Percentiles rank a stretch among this genome's conserved stretches.
Evolutionary conservation across 1,139 yeast genomes (phyloP).

Genomic region (Yamadazyma friedrichii): DNA sequence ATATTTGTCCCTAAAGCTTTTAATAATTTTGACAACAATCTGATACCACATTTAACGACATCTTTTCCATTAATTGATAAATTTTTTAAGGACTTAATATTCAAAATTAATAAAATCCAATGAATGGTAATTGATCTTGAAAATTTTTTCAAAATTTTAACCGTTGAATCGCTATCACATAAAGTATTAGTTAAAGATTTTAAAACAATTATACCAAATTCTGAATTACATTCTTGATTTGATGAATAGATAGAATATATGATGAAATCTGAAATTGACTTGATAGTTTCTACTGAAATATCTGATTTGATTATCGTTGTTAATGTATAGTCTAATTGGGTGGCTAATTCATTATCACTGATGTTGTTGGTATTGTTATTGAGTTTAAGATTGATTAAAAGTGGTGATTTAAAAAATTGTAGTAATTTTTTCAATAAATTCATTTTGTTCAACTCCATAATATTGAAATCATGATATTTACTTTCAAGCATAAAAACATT

Average conservation of each 20-base stretch:
- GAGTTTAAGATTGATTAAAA: slow-evolving; percentile 13
- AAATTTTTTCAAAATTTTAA: slow-evolving; percentile 44
- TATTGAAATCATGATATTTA: slow-evolving; percentile 48
- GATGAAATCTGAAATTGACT: slow-evolving; percentile 33
- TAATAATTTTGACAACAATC: slow-evolving; percentile 50
- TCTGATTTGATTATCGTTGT: slow-evolving; percentile 27
- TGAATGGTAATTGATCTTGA: slow-evolving; percentile 61
- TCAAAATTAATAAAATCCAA: slow-evolving; percentile 61
- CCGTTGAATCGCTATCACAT: slow-evolving; percentile 32
- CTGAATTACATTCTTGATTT: slow-evolving; percentile 24
- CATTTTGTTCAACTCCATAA: slow-evolving; percentile 50
- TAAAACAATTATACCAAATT: slow-evolving; percentile 30
- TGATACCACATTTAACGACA: slow-evolving; percentile 43
- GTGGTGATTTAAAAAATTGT: slow-evolving; percentile 45
- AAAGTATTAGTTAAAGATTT: slow-evolving; percentile 29
- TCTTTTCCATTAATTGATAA: slow-evolving; percentile 21
- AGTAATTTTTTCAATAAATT: slow-evolving; percentile 52
- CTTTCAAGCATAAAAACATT: slow-evolving; percentile 53
- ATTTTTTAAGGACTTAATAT: slow-evolving; percentile 20
- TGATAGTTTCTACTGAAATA: slow-evolving; percentile 38
- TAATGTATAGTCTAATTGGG: slow-evolving; percentile 22
- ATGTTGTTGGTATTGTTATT: slow-evolving; percentile 2
- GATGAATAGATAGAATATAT: slow-evolving; percentile 33
- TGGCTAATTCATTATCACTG: slow-evolving; percentile 11
- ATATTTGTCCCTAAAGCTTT: slow-evolving; percentile 46